These are phyloP conservation scores for Acephala macrosclerotiorum DNA, from an alignment of 2,329 filamentous ascomycete species.

Conservation along the genomic window DNA sequence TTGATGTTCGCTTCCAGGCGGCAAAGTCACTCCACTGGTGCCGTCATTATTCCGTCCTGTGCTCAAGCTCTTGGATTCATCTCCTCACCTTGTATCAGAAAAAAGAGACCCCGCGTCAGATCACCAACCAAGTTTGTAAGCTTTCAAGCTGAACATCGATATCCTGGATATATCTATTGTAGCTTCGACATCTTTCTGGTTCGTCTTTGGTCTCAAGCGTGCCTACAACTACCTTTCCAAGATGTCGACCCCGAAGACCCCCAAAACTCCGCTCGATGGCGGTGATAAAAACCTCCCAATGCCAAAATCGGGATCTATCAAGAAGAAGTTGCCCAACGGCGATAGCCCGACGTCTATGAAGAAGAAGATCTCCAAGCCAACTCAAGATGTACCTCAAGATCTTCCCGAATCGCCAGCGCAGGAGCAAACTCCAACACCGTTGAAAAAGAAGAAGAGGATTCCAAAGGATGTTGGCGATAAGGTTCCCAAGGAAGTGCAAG, in stretches of 20 bases:
- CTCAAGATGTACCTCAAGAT: constrained; percentile 20
- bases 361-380: constrained; percentile 25
- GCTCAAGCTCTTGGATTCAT: background rate
- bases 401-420: constrained; percentile 4
- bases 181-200: constrained; percentile 10
- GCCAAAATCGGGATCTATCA: constrained; percentile 32
- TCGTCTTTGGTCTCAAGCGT: constrained; percentile 10
- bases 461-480: background rate
- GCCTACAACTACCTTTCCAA: constrained; percentile 6
- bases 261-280: constrained; percentile 29
- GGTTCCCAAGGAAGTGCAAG: constrained; percentile 5
- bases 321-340: constrained; percentile 32
- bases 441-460: constrained; percentile 25
- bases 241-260: constrained; percentile 34
- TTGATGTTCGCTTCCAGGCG: background rate
- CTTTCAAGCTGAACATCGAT: background rate
- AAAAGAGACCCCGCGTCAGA: background rate
- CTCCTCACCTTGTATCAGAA: constrained; percentile 10
- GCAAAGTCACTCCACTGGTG: background rate
- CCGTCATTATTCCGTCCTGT: background rate
- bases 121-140: background rate
- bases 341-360: constrained; percentile 23
- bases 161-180: constrained; percentile 13
- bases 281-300: constrained; percentile 18
- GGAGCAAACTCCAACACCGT: background rate